Base-by-base conservation (phyloP, 768 basidiomycete species). In the Tulasnella calospora region DNA sequence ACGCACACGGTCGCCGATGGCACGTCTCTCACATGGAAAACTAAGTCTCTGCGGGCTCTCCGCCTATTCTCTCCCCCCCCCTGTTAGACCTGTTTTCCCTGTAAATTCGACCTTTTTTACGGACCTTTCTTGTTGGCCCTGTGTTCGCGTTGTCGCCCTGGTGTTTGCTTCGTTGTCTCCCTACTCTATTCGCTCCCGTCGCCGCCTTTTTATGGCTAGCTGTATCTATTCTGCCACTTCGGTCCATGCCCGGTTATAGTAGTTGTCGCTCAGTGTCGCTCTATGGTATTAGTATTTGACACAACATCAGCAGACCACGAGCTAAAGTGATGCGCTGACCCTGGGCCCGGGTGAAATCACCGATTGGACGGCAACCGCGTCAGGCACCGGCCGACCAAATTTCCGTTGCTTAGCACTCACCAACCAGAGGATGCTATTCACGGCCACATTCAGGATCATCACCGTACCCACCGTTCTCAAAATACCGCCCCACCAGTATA, bases 21-120 rank as follows among this genome's bases (percentile, higher is more conserved):
- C 61, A 67, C 30, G 61, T 67, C 61, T 67, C 61, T 35, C 61
- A 67, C 61, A 9, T 27, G 61, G 61, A 67, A 27, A 67, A 67
- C 61, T 67, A 35, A 67, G 10, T 6, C 2, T 9, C 21, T 2
- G 9, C 17, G 30, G n/a, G 73, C 89, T 75, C 33, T 15, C n/a
- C n/a, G 23, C 30, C 51, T 2, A 0, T n/a, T n/a, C n/a, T n/a
- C n/a, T n/a, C 10, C 9, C 23, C 21, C 23, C 51, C 21, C 21
- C 2, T 46, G 0, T n/a, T 51, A 23, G 23, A 51, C n/a, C 51
- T n/a, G 23, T 51, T 21, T 51, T 51, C 51, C 44, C 15, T 51
- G 51, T 51, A 51, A 51, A 21, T 7, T 8, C 7, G 51, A n/a
- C 23, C 23, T n/a, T 7, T n/a, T 51, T 21, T 51, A n/a, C 51